phyloP scores from a whole-genome alignment of 441 rosid species.

The Dalechampia spathulata region DNA sequence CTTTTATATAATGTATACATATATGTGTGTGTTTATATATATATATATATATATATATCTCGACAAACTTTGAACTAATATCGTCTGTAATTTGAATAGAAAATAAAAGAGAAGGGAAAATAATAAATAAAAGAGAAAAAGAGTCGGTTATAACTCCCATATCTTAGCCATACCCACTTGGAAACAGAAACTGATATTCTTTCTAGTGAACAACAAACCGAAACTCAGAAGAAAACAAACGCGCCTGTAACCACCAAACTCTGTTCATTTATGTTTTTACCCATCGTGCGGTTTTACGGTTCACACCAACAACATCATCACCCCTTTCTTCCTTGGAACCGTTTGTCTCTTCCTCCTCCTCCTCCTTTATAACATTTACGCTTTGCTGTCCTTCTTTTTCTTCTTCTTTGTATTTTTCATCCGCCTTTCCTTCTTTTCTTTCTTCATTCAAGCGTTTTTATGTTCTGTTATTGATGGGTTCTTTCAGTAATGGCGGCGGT shows the following conservation, averaged over 20 bases:
- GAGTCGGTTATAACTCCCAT: constrained; percentile 14
- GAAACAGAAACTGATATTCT: constrained; percentile 13
- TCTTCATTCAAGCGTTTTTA: background rate
- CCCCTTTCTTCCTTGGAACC: constrained; percentile 6
- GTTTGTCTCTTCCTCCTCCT: constrained; percentile 1
- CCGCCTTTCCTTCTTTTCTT: too few relatives aligned
- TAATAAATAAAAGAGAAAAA: background rate
- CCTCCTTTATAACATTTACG: background rate
- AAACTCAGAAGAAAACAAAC: constrained; percentile 8
- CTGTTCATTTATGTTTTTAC: constrained; percentile 9
- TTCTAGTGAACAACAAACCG: background rate
- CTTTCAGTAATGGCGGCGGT: constrained; percentile 3
- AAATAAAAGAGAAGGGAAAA: too few relatives aligned
- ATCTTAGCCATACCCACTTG: constrained; percentile 11
- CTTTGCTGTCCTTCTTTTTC: too few relatives aligned
- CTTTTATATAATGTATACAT: too few relatives aligned
- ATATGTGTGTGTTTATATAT: too few relatives aligned
- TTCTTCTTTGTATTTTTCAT: background rate
- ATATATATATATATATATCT: too few relatives aligned
- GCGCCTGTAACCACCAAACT: constrained; percentile 26
- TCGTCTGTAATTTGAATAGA: too few relatives aligned
- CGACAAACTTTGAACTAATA: too few relatives aligned
- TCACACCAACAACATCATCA: constrained; percentile 33
- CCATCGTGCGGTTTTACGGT: constrained; percentile 43
- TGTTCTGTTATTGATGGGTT: constrained; percentile 1